Conservation (phyloP, 345 rosid species). For the Physaria fendleri region DNA sequence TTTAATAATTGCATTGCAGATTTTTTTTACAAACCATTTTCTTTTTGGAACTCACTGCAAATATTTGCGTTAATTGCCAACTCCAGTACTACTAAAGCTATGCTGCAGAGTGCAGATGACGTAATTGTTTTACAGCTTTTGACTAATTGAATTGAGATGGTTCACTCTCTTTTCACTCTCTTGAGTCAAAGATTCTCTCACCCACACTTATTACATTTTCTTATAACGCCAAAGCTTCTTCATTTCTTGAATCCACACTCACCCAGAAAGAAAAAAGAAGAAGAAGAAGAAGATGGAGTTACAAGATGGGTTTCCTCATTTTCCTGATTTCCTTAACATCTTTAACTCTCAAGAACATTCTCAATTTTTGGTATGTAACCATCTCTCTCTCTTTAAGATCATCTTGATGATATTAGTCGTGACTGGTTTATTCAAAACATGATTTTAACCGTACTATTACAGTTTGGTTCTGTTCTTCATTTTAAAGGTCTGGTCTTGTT, state of each 20-base stretch:
- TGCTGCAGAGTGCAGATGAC: not conserved
- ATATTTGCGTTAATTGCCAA: not conserved
- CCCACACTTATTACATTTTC: not conserved
- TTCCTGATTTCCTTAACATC: conserved; percentile 1
- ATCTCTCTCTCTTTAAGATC: not conserved
- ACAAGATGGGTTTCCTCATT: not conserved
- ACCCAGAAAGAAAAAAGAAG: not conserved
- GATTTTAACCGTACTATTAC: too few relatives aligned
- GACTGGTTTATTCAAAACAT: too few relatives aligned
- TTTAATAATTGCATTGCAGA: too few relatives aligned
- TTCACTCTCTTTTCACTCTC: too few relatives aligned
- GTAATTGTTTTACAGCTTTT: not conserved
- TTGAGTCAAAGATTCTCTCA: not conserved
- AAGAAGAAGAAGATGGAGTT: not conserved
- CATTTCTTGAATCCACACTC: not conserved
- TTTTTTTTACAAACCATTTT: not conserved
- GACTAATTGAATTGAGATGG: too few relatives aligned
- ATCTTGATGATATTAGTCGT: not conserved
- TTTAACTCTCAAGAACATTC: not conserved
- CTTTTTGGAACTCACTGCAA: not conserved
- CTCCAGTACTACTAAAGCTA: not conserved
- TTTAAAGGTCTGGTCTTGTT: too few relatives aligned
- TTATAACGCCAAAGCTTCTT: not conserved
- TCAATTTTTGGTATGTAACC: conserved; percentile 7
- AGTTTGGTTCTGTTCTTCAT: not conserved